Percentiles rank a stretch among this genome's conserved stretches.
Evolutionary conservation across 2,329 filamentous ascomycete genomes (phyloP).

Genomic region (Sclerotinia trifoliorum): DNA sequence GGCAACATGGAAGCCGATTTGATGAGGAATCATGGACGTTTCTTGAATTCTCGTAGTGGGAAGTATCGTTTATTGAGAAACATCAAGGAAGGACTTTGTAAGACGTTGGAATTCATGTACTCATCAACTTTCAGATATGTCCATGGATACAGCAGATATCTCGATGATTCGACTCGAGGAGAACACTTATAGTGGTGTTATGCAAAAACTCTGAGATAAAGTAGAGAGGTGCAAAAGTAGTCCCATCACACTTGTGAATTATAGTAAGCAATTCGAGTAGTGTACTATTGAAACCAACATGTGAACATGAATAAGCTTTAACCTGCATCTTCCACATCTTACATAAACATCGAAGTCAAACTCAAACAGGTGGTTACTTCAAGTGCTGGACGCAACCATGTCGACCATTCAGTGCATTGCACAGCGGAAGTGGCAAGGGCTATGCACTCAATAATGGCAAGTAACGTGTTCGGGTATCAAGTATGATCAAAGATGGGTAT

Average conservation of each 20-base stretch:
- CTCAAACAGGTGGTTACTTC: background rate
- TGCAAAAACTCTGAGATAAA: rapidly evolving
- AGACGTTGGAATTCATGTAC: background rate
- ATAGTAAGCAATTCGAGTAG: background rate
- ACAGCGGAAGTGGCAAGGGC: background rate
- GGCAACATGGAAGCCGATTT: background rate
- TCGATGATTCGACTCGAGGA: background rate
- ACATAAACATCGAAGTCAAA: too few relatives aligned
- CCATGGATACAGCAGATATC: background rate
- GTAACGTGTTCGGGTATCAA: background rate
- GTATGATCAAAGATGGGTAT: too few relatives aligned
- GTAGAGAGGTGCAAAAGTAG: background rate
- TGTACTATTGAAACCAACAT: background rate
- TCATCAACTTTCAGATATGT: background rate
- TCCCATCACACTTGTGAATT: background rate
- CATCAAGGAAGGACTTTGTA: background rate
- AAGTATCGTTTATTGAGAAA: background rate
- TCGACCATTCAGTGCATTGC: background rate
- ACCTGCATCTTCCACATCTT: too few relatives aligned
- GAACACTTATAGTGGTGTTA: background rate
- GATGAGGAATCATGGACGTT: background rate
- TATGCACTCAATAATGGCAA: too few relatives aligned
- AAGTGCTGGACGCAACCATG: background rate
- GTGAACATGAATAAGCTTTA: background rate
- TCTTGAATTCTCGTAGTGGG: too few relatives aligned